Conservation (phyloP, 176 grass and related monocot genomes). For the Ampelocalamus luodianensis region DNA sequence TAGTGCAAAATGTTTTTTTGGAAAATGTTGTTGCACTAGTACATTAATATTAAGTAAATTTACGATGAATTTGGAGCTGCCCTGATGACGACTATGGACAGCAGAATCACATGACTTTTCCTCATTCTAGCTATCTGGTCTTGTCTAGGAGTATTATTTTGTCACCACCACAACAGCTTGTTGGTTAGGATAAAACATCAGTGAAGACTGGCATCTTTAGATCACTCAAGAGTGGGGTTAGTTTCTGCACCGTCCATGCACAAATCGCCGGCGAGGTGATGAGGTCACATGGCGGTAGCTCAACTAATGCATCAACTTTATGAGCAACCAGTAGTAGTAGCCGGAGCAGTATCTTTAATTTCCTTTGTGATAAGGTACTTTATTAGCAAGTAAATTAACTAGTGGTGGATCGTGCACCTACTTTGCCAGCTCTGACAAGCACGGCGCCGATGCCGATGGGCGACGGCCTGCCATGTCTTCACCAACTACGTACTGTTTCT, state of each 20-base stretch:
- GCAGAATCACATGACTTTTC: not conserved
- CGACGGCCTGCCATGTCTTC: not conserved
- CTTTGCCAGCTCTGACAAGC: not conserved
- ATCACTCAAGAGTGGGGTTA: no score
- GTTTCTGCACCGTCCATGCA: not conserved
- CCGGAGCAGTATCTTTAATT: not conserved
- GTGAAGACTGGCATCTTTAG: no score
- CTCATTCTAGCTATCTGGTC: not conserved
- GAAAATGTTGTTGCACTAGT: not conserved
- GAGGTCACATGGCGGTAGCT: not conserved
- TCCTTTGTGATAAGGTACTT: not conserved
- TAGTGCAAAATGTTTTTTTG: not conserved
- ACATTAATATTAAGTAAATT: no score
- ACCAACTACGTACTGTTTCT: not conserved
- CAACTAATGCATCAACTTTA: not conserved
- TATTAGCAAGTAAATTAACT: not conserved
- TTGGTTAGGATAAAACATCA: not conserved
- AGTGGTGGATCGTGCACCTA: not conserved
- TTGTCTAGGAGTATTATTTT: not conserved
- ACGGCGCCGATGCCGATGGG: not conserved
- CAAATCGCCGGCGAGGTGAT: not conserved
- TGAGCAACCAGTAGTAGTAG: not conserved
- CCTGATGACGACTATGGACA: not conserved
- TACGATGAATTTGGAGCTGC: not conserved
- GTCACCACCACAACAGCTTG: not conserved